Evolutionary conservation across 192 early-diverging fungal species (phyloP).

Genomic region (Coemansia aciculifera): DNA sequence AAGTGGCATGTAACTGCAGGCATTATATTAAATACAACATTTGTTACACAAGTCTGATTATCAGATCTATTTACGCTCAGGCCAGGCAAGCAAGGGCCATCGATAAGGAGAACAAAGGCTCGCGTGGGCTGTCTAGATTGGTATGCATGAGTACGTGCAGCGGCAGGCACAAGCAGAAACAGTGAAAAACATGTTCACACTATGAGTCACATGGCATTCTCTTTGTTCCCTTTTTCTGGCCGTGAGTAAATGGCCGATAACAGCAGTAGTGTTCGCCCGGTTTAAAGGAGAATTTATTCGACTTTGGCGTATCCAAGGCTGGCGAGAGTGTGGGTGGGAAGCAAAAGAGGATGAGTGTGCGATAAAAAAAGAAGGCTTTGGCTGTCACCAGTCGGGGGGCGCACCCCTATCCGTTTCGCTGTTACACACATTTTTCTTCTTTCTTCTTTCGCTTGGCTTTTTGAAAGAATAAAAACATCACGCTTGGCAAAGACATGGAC

Average conservation of each 20-base stretch:
- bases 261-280: neutral
- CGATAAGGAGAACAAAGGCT: neutral
- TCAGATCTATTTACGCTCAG: neutral
- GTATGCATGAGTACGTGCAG: neutral
- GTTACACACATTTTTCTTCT: neutral
- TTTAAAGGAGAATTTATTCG: neutral
- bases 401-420: neutral
- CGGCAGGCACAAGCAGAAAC: neutral
- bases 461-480: neutral
- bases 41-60: neutral
- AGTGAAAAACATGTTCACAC: too few relatives aligned
- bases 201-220: slow-evolving; percentile 7
- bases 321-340: neutral
- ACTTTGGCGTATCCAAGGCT: neutral
- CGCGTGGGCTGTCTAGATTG: neutral
- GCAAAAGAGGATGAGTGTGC: neutral
- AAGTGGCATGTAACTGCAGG: neutral
- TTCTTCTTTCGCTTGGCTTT: neutral
- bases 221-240: neutral
- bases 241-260: neutral
- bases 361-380: neutral
- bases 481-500: neutral
- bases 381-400: neutral
- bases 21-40: neutral
- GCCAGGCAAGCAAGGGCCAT: neutral